Base-by-base conservation (phyloP, 257 asterid genomes). In the Rhazya stricta region DNA sequence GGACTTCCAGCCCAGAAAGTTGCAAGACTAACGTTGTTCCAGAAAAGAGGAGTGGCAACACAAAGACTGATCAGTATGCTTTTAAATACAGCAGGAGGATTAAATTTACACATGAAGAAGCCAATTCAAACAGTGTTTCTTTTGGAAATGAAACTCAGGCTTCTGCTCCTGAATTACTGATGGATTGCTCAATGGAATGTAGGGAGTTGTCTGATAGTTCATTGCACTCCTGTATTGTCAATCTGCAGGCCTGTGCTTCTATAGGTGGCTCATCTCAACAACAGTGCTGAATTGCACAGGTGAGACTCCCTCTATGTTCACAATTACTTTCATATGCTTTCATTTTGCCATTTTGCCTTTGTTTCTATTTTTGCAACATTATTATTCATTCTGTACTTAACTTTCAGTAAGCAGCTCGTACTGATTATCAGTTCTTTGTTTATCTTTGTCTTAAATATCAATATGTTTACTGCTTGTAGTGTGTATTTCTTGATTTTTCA, bases 61-160 rank as follows among this genome's bases (percentile, higher is more conserved):
- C 77, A 46, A 80, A 74, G 75, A 67, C 71, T 42, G 85, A 79
- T 50, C 90, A 81, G 23, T 86, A 36, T 78, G 79, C 74, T 56
- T 72, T 84, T 37, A 90, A 88, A 79, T 91, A 90, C 81, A 80
- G 65, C 66, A 85, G 80, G 83, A 86, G 88, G 84, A 77, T 9
- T 29, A 7, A 18, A 9, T 21, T 36, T 70, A 53, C 78, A 41
- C 76, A 65, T 71, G 53, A 63, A 45, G 73, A 51, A 54, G 43
- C 71, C 56, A n/a, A 34, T 58, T 43, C 51, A 30, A 9, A 18
- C 32, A 1, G 12, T 32, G 57, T 21, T 15, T 72, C 79, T 77
- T 69, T 72, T 69, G 32, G 69, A 45, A 76, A 61, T 57, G 77
- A 76, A 72, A 32, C 72, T 79, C 84, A 62, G 68, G 67, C 61